These are phyloP conservation scores for Lactarius trivialis DNA, from an alignment of 768 basidiomycete species.

Conservation along the genomic window DNA sequence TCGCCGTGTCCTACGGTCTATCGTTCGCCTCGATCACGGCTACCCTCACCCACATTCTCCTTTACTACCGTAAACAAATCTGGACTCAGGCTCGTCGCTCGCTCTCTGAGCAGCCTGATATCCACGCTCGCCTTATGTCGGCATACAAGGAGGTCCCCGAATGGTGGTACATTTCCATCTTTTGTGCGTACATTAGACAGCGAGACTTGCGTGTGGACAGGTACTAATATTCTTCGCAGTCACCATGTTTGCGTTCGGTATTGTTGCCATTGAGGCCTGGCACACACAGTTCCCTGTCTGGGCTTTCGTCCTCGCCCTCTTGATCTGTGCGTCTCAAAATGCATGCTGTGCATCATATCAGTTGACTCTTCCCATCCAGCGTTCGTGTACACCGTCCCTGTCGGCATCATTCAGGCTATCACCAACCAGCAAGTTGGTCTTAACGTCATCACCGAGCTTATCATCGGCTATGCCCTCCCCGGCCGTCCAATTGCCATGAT, in stretches of 20 bases:
- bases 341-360: neutral
- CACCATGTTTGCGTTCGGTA: constrained; percentile 59
- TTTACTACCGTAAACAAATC: constrained; percentile 77
- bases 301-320: constrained; percentile 63
- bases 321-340: constrained; percentile 39
- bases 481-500: constrained; percentile 77
- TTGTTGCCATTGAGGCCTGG: constrained; percentile 69
- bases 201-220: neutral
- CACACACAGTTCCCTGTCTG: constrained; percentile 66
- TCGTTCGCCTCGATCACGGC: constrained; percentile 78
- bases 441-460: constrained; percentile 74
- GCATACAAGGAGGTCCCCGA: constrained; percentile 71
- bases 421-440: constrained; percentile 75
- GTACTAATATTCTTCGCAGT: constrained; percentile 29
- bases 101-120: constrained; percentile 73
- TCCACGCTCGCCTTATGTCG: constrained; percentile 79
- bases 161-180: constrained; percentile 77
- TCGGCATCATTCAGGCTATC: constrained; percentile 60
- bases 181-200: constrained; percentile 29
- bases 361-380: constrained; percentile 21
- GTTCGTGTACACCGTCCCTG: constrained; percentile 43
- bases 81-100: constrained; percentile 63
- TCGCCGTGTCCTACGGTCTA: constrained; percentile 71
- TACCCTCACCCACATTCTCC: constrained; percentile 60
- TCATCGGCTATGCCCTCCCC: constrained; percentile 74